These are phyloP conservation scores for Gliomastix tumulicola DNA, from an alignment of 2,329 filamentous ascomycete species.

Conservation along the genomic window DNA sequence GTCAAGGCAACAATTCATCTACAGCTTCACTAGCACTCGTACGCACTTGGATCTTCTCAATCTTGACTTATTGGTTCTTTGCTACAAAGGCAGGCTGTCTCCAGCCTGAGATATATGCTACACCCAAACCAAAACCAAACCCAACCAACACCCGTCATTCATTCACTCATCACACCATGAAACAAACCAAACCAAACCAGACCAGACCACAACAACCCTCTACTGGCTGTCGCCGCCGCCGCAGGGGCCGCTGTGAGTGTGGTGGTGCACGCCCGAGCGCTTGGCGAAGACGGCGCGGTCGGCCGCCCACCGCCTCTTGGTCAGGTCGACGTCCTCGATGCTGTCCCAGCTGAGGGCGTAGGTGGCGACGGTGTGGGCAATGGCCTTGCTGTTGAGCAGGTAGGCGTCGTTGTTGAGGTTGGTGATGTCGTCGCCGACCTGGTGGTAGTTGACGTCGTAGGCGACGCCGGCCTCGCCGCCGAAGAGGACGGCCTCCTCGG, in stretches of 20 bases:
- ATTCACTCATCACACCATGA: too few species aligned
- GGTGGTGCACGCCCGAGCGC: constrained; percentile 12
- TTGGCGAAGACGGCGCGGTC: constrained; percentile 19
- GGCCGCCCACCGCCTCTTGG: constrained; percentile 18
- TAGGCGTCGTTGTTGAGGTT: constrained; percentile 33
- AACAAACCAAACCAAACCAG: too few species aligned
- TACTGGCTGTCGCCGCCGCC: background rate
- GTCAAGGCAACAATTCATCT: too few species aligned
- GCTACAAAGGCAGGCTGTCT: too few species aligned
- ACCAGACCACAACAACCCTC: background rate
- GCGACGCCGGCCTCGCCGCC: constrained; percentile 51
- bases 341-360: constrained; percentile 29
- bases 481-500: constrained; percentile 50
- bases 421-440: constrained; percentile 31
- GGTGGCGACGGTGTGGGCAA: constrained; percentile 31
- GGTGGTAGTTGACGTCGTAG: constrained; percentile 39
- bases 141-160: too few species aligned
- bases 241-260: constrained; percentile 9
- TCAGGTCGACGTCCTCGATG: constrained; percentile 17
- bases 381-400: constrained; percentile 34
- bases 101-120: too few species aligned
- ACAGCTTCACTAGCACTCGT: too few species aligned
- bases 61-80: too few species aligned
- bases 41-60: too few species aligned
- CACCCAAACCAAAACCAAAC: too few species aligned